These are phyloP conservation scores for Cryptococcus sp. DNA, from an alignment of 1,284 basidiomycete species.

Conservation along the genomic window DNA sequence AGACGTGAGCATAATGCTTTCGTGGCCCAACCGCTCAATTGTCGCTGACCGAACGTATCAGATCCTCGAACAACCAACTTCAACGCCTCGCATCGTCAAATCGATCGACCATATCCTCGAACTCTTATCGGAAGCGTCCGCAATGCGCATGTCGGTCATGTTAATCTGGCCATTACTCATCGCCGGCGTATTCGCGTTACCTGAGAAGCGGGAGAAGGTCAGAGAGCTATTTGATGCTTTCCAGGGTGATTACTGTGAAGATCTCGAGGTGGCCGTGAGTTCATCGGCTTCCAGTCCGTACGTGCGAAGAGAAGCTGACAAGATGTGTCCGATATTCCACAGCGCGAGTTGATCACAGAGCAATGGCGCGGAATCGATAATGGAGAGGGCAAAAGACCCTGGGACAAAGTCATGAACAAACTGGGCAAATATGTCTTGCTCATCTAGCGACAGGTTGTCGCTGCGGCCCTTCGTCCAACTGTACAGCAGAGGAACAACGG, in stretches of 20 bases:
- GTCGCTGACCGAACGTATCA: conserved; percentile 3
- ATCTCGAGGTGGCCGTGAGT: conserved; percentile 40
- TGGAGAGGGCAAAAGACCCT: conserved; percentile 26
- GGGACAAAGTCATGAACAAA: conserved; percentile 30
- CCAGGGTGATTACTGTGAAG: conserved; percentile 35
- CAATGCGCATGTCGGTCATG: conserved; percentile 40
- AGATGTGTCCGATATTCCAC: not conserved
- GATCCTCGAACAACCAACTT: conserved; percentile 30
- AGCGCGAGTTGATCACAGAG: conserved; percentile 30
- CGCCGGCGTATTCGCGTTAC: conserved; percentile 27
- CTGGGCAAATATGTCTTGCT: conserved; percentile 26
- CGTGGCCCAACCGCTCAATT: not conserved
- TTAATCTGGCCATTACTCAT: conserved; percentile 42
- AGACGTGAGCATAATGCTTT: conserved; percentile 27
- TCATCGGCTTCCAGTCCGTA: not conserved
- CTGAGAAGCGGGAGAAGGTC: conserved; percentile 22
- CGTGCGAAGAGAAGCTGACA: no score
- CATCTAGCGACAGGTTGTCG: conserved; percentile 12
- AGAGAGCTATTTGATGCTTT: conserved; percentile 30
- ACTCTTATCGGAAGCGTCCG: conserved; percentile 33
- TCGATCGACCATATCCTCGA: conserved; percentile 36
- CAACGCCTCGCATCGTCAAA: conserved; percentile 23
- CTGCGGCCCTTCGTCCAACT: no score
- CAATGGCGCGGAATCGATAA: conserved; percentile 33
- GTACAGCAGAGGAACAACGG: no score